Base-by-base conservation (phyloP, 495 filamentous ascomycete genomes). In the Parathielavia appendiculata region DNA sequence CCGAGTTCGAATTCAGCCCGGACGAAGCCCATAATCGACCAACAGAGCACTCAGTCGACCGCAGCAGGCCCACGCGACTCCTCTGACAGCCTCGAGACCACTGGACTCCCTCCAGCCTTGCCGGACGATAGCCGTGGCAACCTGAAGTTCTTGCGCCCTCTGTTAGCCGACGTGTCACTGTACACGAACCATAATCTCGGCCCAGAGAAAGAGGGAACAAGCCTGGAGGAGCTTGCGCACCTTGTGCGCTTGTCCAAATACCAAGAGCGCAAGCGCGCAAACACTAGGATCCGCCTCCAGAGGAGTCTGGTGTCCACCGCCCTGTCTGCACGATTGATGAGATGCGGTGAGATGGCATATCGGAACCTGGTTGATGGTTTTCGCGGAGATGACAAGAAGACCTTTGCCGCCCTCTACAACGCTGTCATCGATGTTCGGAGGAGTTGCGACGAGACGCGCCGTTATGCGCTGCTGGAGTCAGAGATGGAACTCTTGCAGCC, bases 371-470 rank as follows among this genome's bases (percentile, higher is more conserved):
- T 93, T 62, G 92, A 98, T 66, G 83, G 83, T 67, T 90, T 95
- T 71, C 88, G 87, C 63, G 85, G 87, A 48, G 92, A 95, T 69
- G 90, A 97, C 71, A 95, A 93, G 76, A 84, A 85, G 65, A 86
- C 80, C 63, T 98, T 98, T 74, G 87, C 87, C 54, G 82, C 82
- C 66, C 76, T 96, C 47, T 96, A 92, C 71, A 89, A 92, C 77
- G 87, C 90, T 50, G 79, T 96, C 59, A 86, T 91, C 75, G 90
- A 96, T 73, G 86, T 96, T 50, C 83, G 87, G 72, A 88, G 89
- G 66, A 90, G 88, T 26, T 95, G 90, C 77, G 85, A 88, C 66
- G 81, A 83, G 57, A 86, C 81, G 32, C 78, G 83, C 55, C 77
- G 82, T 35, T 87, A 84, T 76, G 85, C 85, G 41, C 71, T 87